These are phyloP conservation scores for Scheffersomyces ergatensis DNA, from an alignment of 805 yeast species.

Conservation along the genomic window DNA sequence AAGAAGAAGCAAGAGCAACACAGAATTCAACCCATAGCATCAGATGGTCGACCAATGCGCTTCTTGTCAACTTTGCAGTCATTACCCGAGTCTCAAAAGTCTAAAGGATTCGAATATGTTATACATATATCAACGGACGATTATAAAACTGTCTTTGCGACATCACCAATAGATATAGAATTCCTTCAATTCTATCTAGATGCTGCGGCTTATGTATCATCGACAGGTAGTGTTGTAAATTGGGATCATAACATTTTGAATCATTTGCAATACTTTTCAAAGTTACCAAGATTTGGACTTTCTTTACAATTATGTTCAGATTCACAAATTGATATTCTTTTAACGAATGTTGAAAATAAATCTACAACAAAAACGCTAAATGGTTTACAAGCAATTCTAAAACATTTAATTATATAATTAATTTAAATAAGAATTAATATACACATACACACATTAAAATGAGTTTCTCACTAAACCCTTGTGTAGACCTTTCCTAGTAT, in stretches of 20 bases:
- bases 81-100: conserved; percentile 22
- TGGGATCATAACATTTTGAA: conserved; percentile 16
- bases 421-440: too few relatives aligned
- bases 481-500: conserved; percentile 34
- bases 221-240: conserved; percentile 6
- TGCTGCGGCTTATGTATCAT: conserved; percentile 27
- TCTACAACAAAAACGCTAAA: too few relatives aligned
- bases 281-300: conserved; percentile 33
- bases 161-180: conserved; percentile 49
- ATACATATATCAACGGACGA: conserved; percentile 21
- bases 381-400: too few relatives aligned
- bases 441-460: not conserved
- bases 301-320: conserved; percentile 14
- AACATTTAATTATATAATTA: too few relatives aligned
- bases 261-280: conserved; percentile 23
- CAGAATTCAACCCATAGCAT: not conserved
- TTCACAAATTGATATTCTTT: too few relatives aligned
- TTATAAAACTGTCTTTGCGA: conserved; percentile 29
- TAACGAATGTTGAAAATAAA: too few relatives aligned
- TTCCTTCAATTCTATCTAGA: conserved; percentile 47
- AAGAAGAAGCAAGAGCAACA: not conserved
- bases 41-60: conserved; percentile 18
- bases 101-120: conserved; percentile 34
- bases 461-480: conserved; percentile 9
- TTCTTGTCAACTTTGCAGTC: conserved; percentile 20